Base-by-base conservation (phyloP, 805 yeast genomes). In the Candida awuae region DNA sequence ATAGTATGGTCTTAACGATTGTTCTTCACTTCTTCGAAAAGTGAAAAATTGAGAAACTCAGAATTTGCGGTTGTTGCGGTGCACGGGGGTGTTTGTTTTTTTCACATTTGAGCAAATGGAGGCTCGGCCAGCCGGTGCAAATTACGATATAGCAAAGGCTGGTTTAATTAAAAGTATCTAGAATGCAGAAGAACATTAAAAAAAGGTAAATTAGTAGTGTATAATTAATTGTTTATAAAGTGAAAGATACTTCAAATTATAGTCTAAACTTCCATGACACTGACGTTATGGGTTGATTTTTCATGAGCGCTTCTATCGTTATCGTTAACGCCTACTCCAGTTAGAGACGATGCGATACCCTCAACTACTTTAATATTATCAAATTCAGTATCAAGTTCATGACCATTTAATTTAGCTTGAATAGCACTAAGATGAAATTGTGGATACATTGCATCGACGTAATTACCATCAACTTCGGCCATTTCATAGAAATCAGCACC, bases 401-500 rank as follows among this genome's bases (percentile, higher is more conserved):
- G 15, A 10, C 38, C 33, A 20, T 38, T 27, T 26, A 33, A 18
- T 34, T 34, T 13, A 26, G 18, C 31, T 28, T 32, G 43, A 12
- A 39, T 40, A 5, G 32, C 50, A n/a, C 52, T 44, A 8, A 32
- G 28, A 25, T 42, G 37, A 30, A 45, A 42, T 12, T 29, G 38
- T 18, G 41, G 45, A 17, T 35, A 42, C 28, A 40, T 38, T 23
- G 36, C 45, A 34, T 50, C 51, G 15, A 39, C 39, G 7, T 43
- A 58, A n/a, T 29, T 25, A 28, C 63, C 61, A 47, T 67, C 72
- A 21, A 60, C 50, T 39, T 72, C 77, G n/a, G 67, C 67, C 71
- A 71, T 68, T 47, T 72, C 76, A 37, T 49, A 63, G 36, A 61
- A 47, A 49, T 72, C 78, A 63, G 71, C 63, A 23, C 77, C 78